phyloP scores from a whole-genome alignment of 257 asterid genomes.

The Scutellaria minor region DNA sequence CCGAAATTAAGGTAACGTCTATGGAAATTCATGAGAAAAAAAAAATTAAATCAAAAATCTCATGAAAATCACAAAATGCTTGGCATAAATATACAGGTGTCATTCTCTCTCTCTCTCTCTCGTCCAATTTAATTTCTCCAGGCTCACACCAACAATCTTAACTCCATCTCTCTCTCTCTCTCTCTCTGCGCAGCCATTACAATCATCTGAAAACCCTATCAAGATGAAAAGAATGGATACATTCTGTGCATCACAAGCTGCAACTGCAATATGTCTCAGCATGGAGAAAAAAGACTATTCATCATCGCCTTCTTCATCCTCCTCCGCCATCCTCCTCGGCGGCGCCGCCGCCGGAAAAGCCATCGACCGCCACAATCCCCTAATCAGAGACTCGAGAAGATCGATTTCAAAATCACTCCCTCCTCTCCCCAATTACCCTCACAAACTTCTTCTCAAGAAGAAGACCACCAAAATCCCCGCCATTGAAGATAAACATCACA shows the following conservation, averaged over 20 bases:
- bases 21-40: no score
- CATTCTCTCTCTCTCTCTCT: no score
- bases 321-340: conserved; percentile 46
- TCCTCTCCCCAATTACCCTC: conserved; percentile 39
- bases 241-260: conserved; percentile 71
- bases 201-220: background rate
- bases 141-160: background rate
- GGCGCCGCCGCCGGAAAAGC: conserved; percentile 47
- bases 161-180: background rate
- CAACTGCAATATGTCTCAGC: conserved; percentile 56
- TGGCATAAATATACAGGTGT: no score
- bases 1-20: no score
- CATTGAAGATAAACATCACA: conserved; percentile 35
- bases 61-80: no score
- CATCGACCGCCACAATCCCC: conserved; percentile 66
- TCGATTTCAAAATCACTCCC: conserved; percentile 35
- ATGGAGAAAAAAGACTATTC: conserved; percentile 47
- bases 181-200: conserved; percentile 31
- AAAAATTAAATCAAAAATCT: no score
- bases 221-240: conserved; percentile 66
- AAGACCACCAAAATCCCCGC: conserved; percentile 20
- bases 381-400: conserved; percentile 53
- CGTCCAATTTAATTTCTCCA: background rate
- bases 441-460: conserved; percentile 27
- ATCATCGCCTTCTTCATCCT: conserved; percentile 47